Base-by-base conservation (phyloP, 2,329 filamentous ascomycete genomes). In the Chaetomiaceae sp. region DNA sequence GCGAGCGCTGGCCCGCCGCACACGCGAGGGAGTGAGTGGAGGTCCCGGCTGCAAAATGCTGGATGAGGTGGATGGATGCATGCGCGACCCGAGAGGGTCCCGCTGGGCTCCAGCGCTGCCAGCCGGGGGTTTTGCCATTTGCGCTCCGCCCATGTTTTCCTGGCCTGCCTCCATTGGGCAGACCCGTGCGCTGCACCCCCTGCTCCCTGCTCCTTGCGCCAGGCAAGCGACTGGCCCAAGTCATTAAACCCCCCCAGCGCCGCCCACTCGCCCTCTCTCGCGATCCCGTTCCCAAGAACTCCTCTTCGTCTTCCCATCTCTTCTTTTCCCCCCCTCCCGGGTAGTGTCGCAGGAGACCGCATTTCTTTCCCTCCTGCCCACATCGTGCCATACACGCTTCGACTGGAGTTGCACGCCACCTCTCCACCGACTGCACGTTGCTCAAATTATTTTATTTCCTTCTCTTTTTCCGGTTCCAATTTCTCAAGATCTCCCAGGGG, bases 231-330 rank as follows among this genome's bases (percentile, higher is more conserved):
- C 30, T 33, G 27, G 34, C 44, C 58, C 48, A 64, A 61, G 62
- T 65, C 60, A 65, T 66, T 66, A 67, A 67, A 65, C 65, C 64
- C 64, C n/a, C 57, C 64, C 60, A 62, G 61, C 55, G 52, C 57
- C 59, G 60, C 62, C 60, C 36, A 6, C 32, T 27, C 41, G 26
- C 33, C 62, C 60, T 58, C 58, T 64, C 65, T 64, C 63, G 58
- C 62, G 65, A 62, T 60, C 58, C 29, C 29, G 10, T 32, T 14
- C 53, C 63, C 62, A 64, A 65, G 67, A 63, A 68, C 14, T 62
- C 65, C 60, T 64, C 65, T 60, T 66, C 63, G 64, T 63, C 60
- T 56, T 55, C 60, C 60, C 63, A 58, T 62, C 42, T 36, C 59
- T 60, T 61, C 60, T 56, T 56, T 54, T 54, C 49, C 55, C 55